Base-by-base conservation (phyloP, 2,329 filamentous ascomycete species). In the Chrysoporthe puriensis region DNA sequence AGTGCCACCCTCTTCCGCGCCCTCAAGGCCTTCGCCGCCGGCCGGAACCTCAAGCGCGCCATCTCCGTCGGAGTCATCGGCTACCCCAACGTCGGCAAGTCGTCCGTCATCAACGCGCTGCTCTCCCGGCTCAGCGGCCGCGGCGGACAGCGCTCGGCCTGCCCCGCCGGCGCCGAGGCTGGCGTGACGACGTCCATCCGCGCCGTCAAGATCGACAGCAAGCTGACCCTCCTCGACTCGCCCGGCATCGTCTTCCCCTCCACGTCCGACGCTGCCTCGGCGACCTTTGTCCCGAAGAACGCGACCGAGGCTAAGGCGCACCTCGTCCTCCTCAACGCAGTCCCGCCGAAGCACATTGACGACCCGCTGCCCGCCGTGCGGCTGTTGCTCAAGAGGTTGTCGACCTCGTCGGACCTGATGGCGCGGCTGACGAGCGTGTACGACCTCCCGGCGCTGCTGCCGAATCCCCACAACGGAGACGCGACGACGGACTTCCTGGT, bases 51-150 rank as follows among this genome's bases (percentile, higher is more conserved):
- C 72, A 97, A 97, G 85, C 91, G 94, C 66, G 91, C 94, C 64
- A 89, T 97, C 74, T 94, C 92, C 26, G 94, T 97, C 69, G 94
- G 94, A 72, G 92, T 97, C 70, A 96, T 97, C 73, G 94, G 94
- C 40, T 97, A 97, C 79, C 94, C 94, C 74, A 97, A 97, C 77
- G 94, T 97, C 69, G 94, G 94, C 77, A 97, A 97, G 83, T 97
- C 93, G 40, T 97, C 94, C 62, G 93, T 97, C 74, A 97, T 97
- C 85, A 97, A 97, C 79, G 92, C 94, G 18, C 88, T 97, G 66
- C 91, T 93, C 26, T 89, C 91, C 48, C 88, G 93, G 48, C 83
- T 97, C 73, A 88, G 90, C 72, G 86, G 89, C 66, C 89, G 87
- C 75, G 84, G 85, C 71, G 87, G 81, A 57, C 77, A 79, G 72